phyloP scores from a whole-genome alignment of 495 filamentous ascomycete genomes.

The Penicillium robsamsonii region DNA sequence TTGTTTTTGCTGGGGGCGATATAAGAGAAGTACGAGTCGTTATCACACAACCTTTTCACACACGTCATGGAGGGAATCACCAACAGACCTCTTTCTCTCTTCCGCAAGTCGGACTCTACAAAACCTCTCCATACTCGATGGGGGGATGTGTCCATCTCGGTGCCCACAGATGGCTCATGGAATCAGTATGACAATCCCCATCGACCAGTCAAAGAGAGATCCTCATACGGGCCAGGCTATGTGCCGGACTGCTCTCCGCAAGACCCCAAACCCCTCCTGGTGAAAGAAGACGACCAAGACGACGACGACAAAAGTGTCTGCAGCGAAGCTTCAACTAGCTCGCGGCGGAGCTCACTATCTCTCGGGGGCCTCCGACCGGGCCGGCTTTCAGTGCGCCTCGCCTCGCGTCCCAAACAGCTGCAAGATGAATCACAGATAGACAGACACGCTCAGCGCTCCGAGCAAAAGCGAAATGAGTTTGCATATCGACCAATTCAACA shows the following conservation, averaged over 20 bases:
- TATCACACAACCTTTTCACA: background rate
- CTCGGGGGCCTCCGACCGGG: conserved; percentile 26
- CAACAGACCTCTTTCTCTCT: conserved; percentile 32
- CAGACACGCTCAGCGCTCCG: conserved; percentile 5
- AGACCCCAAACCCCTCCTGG: background rate
- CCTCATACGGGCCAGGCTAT: conserved; percentile 31
- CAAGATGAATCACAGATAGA: conserved; percentile 9
- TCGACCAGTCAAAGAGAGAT: conserved; percentile 17
- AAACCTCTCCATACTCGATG: conserved; percentile 40
- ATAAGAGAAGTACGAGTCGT: background rate
- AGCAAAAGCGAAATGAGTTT: conserved; percentile 29
- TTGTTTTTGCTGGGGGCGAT: background rate
- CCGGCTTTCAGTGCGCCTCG: conserved; percentile 36
- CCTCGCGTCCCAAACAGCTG: conserved; percentile 26
- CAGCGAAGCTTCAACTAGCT: conserved; percentile 8
- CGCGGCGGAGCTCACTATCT: conserved; percentile 28
- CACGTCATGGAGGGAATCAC: conserved; percentile 32
- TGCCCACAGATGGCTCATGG: conserved; percentile 44
- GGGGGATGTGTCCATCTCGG: conserved; percentile 40
- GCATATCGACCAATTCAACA: conserved; percentile 37
- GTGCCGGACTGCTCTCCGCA: conserved; percentile 23
- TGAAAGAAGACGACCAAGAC: conserved; percentile 11
- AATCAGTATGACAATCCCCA: conserved; percentile 40
- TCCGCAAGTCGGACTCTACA: conserved; percentile 31
- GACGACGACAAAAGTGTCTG: conserved; percentile 14